Percentiles rank a stretch among this genome's conserved stretches.
Evolutionary conservation across 805 yeast genomes (phyloP).

Genomic region (Barnettozyma siamensis): DNA sequence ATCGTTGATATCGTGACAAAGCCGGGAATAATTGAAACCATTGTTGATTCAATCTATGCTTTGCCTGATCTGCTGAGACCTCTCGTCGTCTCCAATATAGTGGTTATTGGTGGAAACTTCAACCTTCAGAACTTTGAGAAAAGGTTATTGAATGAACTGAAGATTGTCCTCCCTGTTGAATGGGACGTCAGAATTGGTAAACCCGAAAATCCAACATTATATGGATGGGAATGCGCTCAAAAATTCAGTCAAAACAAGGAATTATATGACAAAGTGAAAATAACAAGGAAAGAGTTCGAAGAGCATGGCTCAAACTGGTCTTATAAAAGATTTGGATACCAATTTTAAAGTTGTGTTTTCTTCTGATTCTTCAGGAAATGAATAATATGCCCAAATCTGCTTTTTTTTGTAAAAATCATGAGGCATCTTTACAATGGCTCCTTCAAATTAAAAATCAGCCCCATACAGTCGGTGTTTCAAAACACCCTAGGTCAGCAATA

Average conservation of each 20-base stretch:
- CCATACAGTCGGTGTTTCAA: too few species aligned
- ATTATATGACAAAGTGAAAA: conserved; percentile 42
- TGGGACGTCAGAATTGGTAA: conserved; percentile 53
- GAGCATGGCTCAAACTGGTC: conserved; percentile 68
- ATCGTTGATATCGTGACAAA: conserved; percentile 67
- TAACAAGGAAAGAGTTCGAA: conserved; percentile 73
- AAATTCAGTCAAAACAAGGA: conserved; percentile 27
- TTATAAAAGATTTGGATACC: conserved; percentile 38
- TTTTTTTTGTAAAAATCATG: too few species aligned
- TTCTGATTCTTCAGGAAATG: too few species aligned
- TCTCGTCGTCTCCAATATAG: conserved; percentile 70
- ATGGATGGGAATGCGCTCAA: conserved; percentile 55
- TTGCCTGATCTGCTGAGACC: conserved; percentile 75
- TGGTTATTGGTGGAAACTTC: conserved; percentile 78
- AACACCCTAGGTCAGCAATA: too few species aligned
- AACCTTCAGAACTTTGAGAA: conserved; percentile 60
- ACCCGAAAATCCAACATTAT: conserved; percentile 34
- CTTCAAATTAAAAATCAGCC: too few species aligned
- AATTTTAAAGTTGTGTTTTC: too few species aligned
- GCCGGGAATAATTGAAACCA: conserved; percentile 69
- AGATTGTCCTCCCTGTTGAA: conserved; percentile 63
- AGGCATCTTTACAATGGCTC: too few species aligned
- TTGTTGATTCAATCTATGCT: conserved; percentile 60
- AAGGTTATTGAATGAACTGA: conserved; percentile 56
- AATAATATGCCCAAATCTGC: too few species aligned